Evolutionary conservation across 2,329 filamentous ascomycete species (phyloP).

Genomic region (Bipolaris bicolor): DNA sequence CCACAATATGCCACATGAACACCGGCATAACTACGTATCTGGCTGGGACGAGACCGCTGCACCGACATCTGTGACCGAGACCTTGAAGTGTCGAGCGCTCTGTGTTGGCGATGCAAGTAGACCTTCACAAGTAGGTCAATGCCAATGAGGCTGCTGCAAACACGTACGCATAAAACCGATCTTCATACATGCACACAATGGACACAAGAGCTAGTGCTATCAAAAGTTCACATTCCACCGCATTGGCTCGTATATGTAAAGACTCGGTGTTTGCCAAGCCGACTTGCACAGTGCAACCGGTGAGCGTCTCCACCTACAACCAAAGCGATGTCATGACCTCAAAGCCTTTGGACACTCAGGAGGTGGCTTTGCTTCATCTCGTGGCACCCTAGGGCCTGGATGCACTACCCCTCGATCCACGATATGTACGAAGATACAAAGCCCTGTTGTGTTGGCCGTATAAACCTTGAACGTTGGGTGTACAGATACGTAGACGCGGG

Average conservation of each 20-base stretch:
- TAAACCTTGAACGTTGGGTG: not conserved
- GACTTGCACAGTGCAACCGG: not conserved
- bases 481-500: not conserved
- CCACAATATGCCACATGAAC: not conserved
- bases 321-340: not conserved
- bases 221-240: not conserved
- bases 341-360: not conserved
- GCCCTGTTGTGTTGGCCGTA: not conserved
- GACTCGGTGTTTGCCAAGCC: not conserved
- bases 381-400: not conserved
- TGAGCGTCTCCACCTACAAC: not conserved
- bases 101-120: not conserved
- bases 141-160: not conserved
- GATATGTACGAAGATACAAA: not conserved
- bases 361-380: constrained; percentile 5
- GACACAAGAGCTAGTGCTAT: not conserved
- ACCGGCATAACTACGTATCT: not conserved
- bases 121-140: constrained; percentile 1
- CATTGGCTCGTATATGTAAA: not conserved
- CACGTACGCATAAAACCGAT: not conserved
- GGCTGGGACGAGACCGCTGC: not conserved
- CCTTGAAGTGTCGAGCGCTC: not conserved
- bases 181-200: not conserved
- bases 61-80: not conserved
- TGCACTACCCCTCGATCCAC: not conserved